phyloP scores from a whole-genome alignment of 495 filamentous ascomycete species.

The Penicillium canescens region DNA sequence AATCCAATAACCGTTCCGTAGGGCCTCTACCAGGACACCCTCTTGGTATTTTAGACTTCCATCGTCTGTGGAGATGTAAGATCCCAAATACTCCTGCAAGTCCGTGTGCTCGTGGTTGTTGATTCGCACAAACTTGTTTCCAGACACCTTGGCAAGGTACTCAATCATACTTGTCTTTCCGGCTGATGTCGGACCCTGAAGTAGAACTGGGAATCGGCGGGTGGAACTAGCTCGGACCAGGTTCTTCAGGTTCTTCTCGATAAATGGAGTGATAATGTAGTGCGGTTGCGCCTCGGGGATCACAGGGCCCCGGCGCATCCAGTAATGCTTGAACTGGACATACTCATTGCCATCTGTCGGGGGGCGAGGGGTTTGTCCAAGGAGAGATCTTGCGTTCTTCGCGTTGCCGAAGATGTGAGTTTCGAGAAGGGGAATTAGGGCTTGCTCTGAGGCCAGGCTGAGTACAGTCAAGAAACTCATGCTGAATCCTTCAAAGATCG shows the following conservation, averaged over 20 bases:
- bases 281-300: constrained; percentile 70
- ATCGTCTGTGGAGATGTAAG: constrained; percentile 82
- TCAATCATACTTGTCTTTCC: constrained; percentile 99
- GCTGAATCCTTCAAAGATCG: constrained; percentile 93
- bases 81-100: constrained; percentile 95
- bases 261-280: constrained; percentile 95
- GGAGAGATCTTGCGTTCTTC: constrained; percentile 62
- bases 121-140: constrained; percentile 95
- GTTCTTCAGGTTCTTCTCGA: constrained; percentile 91
- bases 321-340: constrained; percentile 90
- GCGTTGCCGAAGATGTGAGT: constrained; percentile 71
- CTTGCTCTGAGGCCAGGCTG: constrained; percentile 70
- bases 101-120: constrained; percentile 99
- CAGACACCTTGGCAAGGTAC: constrained; percentile 91
- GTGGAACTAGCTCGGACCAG: constrained; percentile 90
- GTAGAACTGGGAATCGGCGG: constrained; percentile 86
- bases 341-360: constrained; percentile 76
- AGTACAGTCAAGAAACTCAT: constrained; percentile 95
- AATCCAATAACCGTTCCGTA: constrained; percentile 95
- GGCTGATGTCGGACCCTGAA: constrained; percentile 94
- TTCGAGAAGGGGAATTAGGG: constrained; percentile 79
- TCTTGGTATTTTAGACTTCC: constrained; percentile 90
- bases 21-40: constrained; percentile 87
- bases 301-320: constrained; percentile 75
- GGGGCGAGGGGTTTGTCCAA: constrained; percentile 71